Evolutionary conservation across 2,329 filamentous ascomycete species (phyloP).

Genomic region (Trichoderma polysporum): DNA sequence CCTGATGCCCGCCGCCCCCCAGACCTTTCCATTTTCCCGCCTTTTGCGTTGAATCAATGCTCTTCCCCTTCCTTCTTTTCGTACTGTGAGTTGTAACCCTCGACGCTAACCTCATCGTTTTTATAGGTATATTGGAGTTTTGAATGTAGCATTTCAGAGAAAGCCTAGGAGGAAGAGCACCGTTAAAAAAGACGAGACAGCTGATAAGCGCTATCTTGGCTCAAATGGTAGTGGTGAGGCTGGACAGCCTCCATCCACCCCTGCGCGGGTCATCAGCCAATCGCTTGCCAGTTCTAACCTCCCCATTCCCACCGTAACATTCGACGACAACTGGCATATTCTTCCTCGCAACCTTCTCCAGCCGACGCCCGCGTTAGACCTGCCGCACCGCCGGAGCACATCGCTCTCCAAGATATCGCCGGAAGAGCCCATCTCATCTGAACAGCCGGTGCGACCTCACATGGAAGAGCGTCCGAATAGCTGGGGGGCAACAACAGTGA

Average conservation of each 20-base stretch:
- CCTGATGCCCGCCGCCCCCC: not conserved
- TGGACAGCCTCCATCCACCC: conserved; percentile 24
- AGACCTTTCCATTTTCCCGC: not conserved
- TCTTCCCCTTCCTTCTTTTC: not conserved
- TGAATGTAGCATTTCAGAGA: conserved; percentile 95
- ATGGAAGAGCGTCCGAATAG: conserved; percentile 61
- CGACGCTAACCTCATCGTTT: not conserved
- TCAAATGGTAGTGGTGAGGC: conserved; percentile 21
- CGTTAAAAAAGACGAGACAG: conserved; percentile 49
- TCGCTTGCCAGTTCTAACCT: conserved; percentile 66
- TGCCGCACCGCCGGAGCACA: conserved; percentile 35
- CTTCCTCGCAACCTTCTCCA: conserved; percentile 81
- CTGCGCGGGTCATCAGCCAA: conserved; percentile 61
- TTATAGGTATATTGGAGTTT: conserved; percentile 88
- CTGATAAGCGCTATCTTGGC: conserved; percentile 31
- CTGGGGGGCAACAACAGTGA: conserved; percentile 92
- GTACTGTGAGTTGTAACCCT: not conserved
- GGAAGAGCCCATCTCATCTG: conserved; percentile 17
- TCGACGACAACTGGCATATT: conserved; percentile 92
- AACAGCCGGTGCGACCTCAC: conserved; percentile 32
- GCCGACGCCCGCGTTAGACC: conserved; percentile 46
- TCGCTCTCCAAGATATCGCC: conserved; percentile 31
- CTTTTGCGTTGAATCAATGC: not conserved
- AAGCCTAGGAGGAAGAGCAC: conserved; percentile 65
- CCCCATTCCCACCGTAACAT: conserved; percentile 83